phyloP scores from a whole-genome alignment of 73 alveolate genomes.

The Paramecium caudatum region DNA sequence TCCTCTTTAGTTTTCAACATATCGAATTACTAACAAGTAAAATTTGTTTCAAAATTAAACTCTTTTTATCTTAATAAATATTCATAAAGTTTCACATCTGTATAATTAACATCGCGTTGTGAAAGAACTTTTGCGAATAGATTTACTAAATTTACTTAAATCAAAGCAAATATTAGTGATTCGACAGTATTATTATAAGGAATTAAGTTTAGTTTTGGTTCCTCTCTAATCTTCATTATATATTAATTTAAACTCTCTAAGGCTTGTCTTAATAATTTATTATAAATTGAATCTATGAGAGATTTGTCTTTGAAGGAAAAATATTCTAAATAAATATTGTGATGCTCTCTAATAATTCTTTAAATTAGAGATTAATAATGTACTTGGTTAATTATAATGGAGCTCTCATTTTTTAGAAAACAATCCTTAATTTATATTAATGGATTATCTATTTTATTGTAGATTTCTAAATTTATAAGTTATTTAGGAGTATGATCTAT shows the following conservation, averaged over 20 bases:
- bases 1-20: slow-evolving; percentile 15
- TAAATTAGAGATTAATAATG: not conserved
- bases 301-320: not conserved
- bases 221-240: not conserved
- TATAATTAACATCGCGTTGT: not conserved
- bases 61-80: not conserved
- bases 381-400: not conserved
- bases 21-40: not conserved
- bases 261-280: not conserved
- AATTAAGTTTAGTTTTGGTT: not conserved
- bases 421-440: not conserved
- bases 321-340: slow-evolving; percentile 38
- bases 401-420: not conserved
- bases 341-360: slow-evolving; percentile 15
- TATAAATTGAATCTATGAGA: not conserved
- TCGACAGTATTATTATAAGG: not conserved
- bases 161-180: not conserved
- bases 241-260: not conserved
- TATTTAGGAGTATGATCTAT: not conserved
- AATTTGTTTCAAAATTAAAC: not conserved
- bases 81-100: slow-evolving; percentile 8
- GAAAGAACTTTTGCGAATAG: not conserved
- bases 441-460: slow-evolving; percentile 18
- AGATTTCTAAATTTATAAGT: not conserved
- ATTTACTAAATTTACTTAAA: not conserved